Percentiles rank a stretch among this genome's conserved stretches.
Evolutionary conservation across 2,329 filamentous ascomycete genomes (phyloP).

Genomic region (Aspergillus versicolor): DNA sequence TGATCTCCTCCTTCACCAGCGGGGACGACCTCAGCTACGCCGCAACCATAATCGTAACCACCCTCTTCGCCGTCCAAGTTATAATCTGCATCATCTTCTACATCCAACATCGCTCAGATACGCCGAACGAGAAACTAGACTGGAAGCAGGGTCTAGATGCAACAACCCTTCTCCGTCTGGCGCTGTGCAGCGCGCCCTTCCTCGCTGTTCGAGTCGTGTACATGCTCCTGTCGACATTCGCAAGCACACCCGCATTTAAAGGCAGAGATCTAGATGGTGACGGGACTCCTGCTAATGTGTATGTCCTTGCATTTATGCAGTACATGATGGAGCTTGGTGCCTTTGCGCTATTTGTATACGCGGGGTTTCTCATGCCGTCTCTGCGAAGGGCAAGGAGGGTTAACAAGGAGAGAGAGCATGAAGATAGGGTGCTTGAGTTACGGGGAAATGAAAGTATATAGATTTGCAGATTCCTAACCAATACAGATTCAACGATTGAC

Average conservation of each 20-base stretch:
- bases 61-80: background rate
- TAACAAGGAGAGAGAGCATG: background rate
- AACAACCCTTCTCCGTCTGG: background rate
- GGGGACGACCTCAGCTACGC: background rate
- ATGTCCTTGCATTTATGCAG: background rate
- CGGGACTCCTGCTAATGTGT: background rate
- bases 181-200: background rate
- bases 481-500: too few relatives aligned
- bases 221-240: background rate
- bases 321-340: background rate
- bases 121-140: background rate
- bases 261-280: background rate
- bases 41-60: background rate
- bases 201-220: background rate
- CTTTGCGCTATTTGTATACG: background rate
- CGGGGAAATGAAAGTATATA: background rate
- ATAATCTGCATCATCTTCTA: background rate
- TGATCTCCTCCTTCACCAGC: background rate
- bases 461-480: background rate
- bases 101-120: background rate
- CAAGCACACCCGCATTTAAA: rapidly evolving
- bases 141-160: background rate
- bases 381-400: background rate
- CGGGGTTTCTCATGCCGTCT: background rate
- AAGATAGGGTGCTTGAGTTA: background rate